These are phyloP conservation scores for Geotrichum bryndzae DNA, from an alignment of 1,139 yeast species.

Conservation along the genomic window DNA sequence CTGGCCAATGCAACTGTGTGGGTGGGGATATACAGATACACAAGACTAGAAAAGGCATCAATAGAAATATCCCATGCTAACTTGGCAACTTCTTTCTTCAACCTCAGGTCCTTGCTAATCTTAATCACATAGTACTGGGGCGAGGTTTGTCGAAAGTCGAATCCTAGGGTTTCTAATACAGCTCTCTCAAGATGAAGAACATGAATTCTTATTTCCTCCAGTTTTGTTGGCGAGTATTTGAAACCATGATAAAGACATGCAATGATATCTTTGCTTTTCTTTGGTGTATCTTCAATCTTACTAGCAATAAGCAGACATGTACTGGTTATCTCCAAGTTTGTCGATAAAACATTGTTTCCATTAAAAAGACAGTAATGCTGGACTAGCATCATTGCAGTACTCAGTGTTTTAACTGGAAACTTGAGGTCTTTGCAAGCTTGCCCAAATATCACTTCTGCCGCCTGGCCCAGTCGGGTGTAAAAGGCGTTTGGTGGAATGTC, in stretches of 20 bases:
- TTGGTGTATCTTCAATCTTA: conserved; percentile 84
- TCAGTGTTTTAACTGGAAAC: conserved; percentile 31
- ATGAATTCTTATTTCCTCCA: conserved; percentile 6
- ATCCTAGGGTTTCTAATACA: conserved; percentile 65
- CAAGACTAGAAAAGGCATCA: conserved; percentile 70
- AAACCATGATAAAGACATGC: conserved; percentile 4
- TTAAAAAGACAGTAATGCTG: conserved; percentile 28
- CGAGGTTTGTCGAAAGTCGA: conserved; percentile 57
- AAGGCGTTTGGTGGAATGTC: not conserved
- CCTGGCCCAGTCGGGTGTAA: not conserved
- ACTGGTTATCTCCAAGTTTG: conserved; percentile 65
- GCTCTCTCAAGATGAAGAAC: conserved; percentile 49
- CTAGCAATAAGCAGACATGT: conserved; percentile 75
- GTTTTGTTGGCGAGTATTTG: not conserved
- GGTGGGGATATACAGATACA: conserved; percentile 67
- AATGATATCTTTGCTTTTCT: conserved; percentile 59
- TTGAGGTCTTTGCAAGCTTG: conserved; percentile 2
- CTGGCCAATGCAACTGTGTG: conserved; percentile 75
- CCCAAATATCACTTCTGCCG: not conserved
- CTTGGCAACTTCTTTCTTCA: conserved; percentile 24
- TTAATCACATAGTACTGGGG: conserved; percentile 68
- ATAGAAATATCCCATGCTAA: conserved; percentile 70
- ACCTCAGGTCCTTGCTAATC: conserved; percentile 50
- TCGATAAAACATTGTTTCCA: conserved; percentile 57
- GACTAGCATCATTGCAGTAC: conserved; percentile 31